A percentile compares a stretch with the other conserved stretches of the same genome.
These are phyloP conservation scores for Hyaloperonospora brassicae DNA, from an alignment of 352 stramenopile genomes.

Conservation along the genomic window DNA sequence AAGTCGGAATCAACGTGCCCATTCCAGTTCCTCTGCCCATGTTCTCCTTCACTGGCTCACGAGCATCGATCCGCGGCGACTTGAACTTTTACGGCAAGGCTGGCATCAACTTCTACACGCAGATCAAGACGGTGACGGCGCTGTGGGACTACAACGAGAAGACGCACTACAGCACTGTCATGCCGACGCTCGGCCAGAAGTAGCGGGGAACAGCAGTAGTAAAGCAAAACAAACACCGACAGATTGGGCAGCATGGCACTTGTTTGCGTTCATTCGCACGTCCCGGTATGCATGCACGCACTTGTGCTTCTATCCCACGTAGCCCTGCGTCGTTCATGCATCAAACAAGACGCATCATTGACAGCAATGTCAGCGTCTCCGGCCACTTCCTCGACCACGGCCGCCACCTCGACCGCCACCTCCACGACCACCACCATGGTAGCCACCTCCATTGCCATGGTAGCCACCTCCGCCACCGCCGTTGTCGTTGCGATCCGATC, in stretches of 20 bases:
- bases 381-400: constrained; percentile 31
- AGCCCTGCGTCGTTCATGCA: no score
- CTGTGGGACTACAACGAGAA: constrained; percentile 91
- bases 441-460: constrained; percentile 19
- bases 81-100: constrained; percentile 97
- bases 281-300: no score
- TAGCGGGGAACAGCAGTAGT: constrained; percentile 13
- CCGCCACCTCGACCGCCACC: constrained; percentile 34
- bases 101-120: constrained; percentile 96
- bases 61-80: constrained; percentile 91
- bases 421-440: constrained; percentile 24
- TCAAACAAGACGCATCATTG: no score
- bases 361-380: constrained; percentile 15
- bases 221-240: constrained; percentile 5
- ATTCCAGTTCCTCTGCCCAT: constrained; percentile 96
- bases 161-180: constrained; percentile 86
- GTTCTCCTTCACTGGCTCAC: constrained; percentile 97
- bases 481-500: constrained; percentile 35
- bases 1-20: constrained; percentile 95
- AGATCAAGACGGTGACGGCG: constrained; percentile 96
- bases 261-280: no score
- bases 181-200: constrained; percentile 86
- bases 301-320: no score
- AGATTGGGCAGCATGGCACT: constrained; percentile 1
- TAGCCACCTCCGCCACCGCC: constrained; percentile 7